A percentile compares a stretch with the other conserved stretches of the same genome.
Conservation (phyloP, 768 basidiomycete genomes). For the Cyclocybe aegerita region DNA sequence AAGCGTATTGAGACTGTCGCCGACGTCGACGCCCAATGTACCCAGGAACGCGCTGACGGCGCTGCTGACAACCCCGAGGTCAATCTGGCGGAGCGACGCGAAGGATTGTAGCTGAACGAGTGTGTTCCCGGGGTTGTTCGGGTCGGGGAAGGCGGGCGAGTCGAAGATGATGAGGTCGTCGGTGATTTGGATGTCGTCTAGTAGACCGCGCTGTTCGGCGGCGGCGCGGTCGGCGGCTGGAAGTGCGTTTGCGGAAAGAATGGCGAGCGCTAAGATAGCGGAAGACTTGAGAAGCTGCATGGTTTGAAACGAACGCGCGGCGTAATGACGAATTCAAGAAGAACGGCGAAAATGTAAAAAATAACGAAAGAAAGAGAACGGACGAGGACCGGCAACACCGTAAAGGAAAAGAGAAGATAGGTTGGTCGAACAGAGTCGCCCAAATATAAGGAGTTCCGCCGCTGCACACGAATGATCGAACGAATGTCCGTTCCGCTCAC, state of each 20-base stretch:
- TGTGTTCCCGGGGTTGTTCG: slow-evolving; percentile 28
- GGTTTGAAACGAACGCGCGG: not conserved
- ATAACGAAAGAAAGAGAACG: too few relatives aligned
- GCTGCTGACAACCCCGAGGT: slow-evolving; percentile 19
- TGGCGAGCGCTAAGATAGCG: slow-evolving; percentile 7
- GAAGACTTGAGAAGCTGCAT: slow-evolving; percentile 6
- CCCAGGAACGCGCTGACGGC: slow-evolving; percentile 21
- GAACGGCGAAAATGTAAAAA: too few relatives aligned
- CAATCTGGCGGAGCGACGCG: slow-evolving; percentile 30
- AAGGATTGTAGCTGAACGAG: slow-evolving; percentile 34
- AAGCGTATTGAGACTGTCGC: slow-evolving; percentile 22
- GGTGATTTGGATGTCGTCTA: slow-evolving; percentile 19
- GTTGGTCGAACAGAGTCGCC: too few relatives aligned
- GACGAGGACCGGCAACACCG: too few relatives aligned
- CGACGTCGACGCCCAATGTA: slow-evolving; percentile 29
- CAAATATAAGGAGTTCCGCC: too few relatives aligned
- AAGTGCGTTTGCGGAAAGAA: slow-evolving; percentile 5
- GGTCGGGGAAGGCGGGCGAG: slow-evolving; percentile 37
- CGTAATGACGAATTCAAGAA: too few relatives aligned
- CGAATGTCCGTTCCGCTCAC: too few relatives aligned
- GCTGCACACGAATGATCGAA: too few relatives aligned
- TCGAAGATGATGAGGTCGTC: slow-evolving; percentile 39
- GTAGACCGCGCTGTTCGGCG: slow-evolving; percentile 9
- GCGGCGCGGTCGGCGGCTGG: not conserved
- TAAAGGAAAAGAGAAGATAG: too few relatives aligned